phyloP scores from a whole-genome alignment of 1,139 yeast genomes.

The Hyphopichia buzzinii region DNA sequence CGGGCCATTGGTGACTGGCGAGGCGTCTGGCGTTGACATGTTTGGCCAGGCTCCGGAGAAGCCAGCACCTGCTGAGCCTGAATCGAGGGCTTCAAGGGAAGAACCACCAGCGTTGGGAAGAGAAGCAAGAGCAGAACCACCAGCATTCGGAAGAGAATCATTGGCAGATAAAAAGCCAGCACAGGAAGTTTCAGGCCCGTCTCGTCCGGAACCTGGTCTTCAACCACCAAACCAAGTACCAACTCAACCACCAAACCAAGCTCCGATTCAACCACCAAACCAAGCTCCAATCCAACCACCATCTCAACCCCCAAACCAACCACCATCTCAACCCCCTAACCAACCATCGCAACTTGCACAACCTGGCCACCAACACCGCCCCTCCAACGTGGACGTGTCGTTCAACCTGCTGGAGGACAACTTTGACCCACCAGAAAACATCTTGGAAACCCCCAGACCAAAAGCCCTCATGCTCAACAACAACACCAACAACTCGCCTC shows the following conservation, averaged over 20 bases:
- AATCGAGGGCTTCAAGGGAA: conserved; percentile 8
- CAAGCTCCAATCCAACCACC: not conserved
- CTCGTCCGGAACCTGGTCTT: not conserved
- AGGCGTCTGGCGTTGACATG: conserved; percentile 29
- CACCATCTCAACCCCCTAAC: too few species aligned
- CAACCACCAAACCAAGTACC: conserved; percentile 1
- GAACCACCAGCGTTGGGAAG: too few species aligned
- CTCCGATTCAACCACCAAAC: conserved; percentile 9
- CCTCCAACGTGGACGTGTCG: not conserved
- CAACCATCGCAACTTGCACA: too few species aligned
- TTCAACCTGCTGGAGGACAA: not conserved
- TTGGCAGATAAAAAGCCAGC: too few species aligned
- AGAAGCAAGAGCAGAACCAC: too few species aligned
- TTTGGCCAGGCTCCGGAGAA: conserved; percentile 35
- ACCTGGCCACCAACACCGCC: too few species aligned
- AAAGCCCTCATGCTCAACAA: conserved; percentile 11
- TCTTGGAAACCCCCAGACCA: conserved; percentile 16
- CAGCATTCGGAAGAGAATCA: too few species aligned
- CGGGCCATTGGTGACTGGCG: not conserved
- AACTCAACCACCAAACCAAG: not conserved
- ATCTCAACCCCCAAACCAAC: not conserved
- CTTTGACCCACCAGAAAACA: not conserved
- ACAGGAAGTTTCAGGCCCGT: not conserved
- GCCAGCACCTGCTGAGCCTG: conserved; percentile 6
- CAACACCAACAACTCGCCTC: conserved; percentile 9